Conservation (phyloP, 148 eudicot genomes). For the Cornus florida region DNA sequence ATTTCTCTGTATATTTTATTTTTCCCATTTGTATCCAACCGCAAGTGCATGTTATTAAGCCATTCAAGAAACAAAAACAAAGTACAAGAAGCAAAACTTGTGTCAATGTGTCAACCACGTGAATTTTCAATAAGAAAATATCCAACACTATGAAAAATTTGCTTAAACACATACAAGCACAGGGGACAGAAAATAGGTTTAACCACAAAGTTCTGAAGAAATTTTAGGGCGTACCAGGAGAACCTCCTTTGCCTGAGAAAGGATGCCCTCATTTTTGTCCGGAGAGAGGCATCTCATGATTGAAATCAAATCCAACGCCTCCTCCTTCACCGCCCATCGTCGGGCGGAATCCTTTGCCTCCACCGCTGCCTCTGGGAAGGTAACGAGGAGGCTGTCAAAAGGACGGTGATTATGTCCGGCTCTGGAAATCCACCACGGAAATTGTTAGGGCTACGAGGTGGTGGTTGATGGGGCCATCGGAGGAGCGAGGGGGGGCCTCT, state of each 20-base stretch:
- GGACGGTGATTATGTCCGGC: slow-evolving; percentile 31
- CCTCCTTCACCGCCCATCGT: slow-evolving; percentile 23
- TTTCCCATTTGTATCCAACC: background rate
- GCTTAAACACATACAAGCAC: too few species aligned
- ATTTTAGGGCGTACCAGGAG: slow-evolving; percentile 48
- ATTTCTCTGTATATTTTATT: background rate
- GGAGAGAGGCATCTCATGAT: slow-evolving; percentile 37
- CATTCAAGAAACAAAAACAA: background rate
- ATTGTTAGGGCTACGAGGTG: slow-evolving; percentile 33
- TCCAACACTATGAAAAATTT: too few species aligned
- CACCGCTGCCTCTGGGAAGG: slow-evolving; percentile 22
- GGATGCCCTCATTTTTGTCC: slow-evolving; percentile 67
- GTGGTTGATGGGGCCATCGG: slow-evolving; percentile 36
- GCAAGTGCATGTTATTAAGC: background rate
- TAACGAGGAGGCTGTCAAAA: slow-evolving; percentile 52
- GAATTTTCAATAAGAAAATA: too few species aligned
- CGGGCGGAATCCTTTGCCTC: slow-evolving; percentile 30
- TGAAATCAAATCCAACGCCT: slow-evolving; percentile 12
- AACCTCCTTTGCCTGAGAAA: slow-evolving; percentile 29
- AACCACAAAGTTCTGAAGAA: too few species aligned
- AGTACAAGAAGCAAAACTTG: background rate
- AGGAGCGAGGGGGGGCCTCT: slow-evolving; percentile 44
- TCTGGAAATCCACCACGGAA: slow-evolving; percentile 33
- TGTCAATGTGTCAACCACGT: background rate
- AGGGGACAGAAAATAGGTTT: too few species aligned